phyloP scores from a whole-genome alignment of 2,329 filamentous ascomycete genomes.

The Xylaria sp. region DNA sequence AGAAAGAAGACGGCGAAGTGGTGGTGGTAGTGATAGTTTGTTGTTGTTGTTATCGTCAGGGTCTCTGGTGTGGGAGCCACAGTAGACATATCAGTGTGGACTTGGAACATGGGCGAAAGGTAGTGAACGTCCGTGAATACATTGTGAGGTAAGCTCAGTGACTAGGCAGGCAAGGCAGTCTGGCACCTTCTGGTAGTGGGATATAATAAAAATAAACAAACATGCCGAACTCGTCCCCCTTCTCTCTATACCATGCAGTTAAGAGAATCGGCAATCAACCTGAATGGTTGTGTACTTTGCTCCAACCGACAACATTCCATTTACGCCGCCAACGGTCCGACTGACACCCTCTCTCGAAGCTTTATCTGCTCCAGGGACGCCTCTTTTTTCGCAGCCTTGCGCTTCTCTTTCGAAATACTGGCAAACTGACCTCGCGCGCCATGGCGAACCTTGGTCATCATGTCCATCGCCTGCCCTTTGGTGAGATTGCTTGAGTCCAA shows the following conservation, averaged over 20 bases:
- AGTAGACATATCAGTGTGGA: too few relatives aligned
- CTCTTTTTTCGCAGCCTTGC: conserved; percentile 39
- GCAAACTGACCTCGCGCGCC: conserved; percentile 65
- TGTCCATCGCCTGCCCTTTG: conserved; percentile 77
- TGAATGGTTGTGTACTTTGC: conserved; percentile 2
- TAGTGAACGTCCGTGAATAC: not conserved
- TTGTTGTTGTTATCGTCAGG: too few relatives aligned
- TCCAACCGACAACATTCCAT: conserved; percentile 1
- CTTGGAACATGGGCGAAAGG: not conserved
- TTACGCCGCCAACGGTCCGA: conserved; percentile 46
- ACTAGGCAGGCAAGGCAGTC: not conserved
- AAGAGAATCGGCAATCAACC: conserved; percentile 1
- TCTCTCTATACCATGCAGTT: not conserved
- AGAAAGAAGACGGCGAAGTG: not conserved
- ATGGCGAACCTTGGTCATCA: conserved; percentile 88
- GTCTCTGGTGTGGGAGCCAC: too few relatives aligned
- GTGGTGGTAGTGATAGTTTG: not conserved
- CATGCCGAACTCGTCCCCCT: not conserved
- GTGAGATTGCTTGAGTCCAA: conserved; percentile 55
- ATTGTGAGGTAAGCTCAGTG: not conserved
- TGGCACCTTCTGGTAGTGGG: too few relatives aligned
- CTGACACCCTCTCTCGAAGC: conserved; percentile 47
- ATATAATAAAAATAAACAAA: not conserved
- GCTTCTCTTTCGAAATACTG: conserved; percentile 47
- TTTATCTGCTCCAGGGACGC: conserved; percentile 36